Evolutionary conservation across 306 rosid species (phyloP).

Genomic region (Mimosa bimucronata): DNA sequence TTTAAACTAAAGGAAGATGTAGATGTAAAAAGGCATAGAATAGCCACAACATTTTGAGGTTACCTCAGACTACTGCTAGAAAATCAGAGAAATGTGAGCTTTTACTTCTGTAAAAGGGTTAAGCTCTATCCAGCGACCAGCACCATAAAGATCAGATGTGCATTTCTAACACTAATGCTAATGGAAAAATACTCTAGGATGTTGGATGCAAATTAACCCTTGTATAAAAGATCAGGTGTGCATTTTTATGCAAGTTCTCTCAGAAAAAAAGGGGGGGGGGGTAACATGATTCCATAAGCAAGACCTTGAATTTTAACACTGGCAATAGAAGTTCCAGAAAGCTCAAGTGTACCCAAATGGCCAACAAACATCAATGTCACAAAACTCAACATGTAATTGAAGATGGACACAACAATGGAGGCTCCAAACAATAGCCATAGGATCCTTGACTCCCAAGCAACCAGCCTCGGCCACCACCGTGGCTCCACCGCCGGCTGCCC

Average conservation of each 20-base stretch:
- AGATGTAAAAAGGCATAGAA: not conserved
- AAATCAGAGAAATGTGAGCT: not conserved
- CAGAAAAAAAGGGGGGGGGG: not conserved
- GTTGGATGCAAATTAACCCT: no score
- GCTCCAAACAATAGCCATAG: conserved; percentile 65
- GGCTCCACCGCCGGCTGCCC: not conserved
- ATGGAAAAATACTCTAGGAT: no score
- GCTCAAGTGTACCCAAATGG: conserved; percentile 50
- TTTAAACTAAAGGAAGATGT: not conserved
- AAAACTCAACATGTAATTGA: conserved; percentile 46
- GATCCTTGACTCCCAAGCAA: conserved; percentile 70
- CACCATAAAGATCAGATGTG: no score
- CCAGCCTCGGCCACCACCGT: conserved; percentile 44
- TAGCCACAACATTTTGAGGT: not conserved
- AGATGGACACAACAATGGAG: conserved; percentile 42
- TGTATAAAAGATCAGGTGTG: no score
- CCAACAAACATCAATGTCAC: conserved; percentile 63
- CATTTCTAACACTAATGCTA: no score
- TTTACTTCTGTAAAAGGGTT: not conserved
- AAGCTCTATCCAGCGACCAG: no score
- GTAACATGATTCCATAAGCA: conserved; percentile 23
- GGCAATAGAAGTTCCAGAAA: conserved; percentile 11
- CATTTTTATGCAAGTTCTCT: not conserved
- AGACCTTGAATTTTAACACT: conserved; percentile 50
- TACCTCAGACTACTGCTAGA: not conserved